Evolutionary conservation across 23 red algal species (phyloP).

Genomic region (Gracilaria vermiculophylla): DNA sequence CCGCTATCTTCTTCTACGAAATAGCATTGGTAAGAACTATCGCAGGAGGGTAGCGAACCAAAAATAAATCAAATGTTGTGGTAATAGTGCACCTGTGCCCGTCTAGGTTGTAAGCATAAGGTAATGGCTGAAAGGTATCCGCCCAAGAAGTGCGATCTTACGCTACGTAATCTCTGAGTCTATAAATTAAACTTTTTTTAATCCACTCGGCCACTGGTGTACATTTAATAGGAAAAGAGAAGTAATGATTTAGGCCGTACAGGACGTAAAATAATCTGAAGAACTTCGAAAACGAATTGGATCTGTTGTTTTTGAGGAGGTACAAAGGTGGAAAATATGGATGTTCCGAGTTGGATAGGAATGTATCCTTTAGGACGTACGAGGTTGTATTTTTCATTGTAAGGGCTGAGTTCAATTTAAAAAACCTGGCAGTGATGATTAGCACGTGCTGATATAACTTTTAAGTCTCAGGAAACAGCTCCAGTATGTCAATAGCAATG

Average conservation of each 20-base stretch:
- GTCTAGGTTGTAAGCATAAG: conserved; percentile 22
- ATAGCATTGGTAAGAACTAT: not conserved
- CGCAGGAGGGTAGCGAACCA: not conserved
- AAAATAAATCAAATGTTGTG: conserved; percentile 16
- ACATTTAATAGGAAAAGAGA: conserved; percentile 25
- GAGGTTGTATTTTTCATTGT: not conserved
- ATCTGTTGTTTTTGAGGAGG: conserved; percentile 30
- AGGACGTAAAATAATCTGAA: not conserved
- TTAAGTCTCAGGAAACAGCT: not conserved
- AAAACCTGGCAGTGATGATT: conserved; percentile 23
- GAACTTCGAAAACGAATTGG: conserved; percentile 9
- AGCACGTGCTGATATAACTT: not conserved
- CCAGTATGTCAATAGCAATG: conserved; percentile 18
- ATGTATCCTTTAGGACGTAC: not conserved
- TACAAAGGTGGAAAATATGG: not conserved
- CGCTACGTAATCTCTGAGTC: not conserved
- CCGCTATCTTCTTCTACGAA: not conserved
- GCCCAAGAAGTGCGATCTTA: conserved; percentile 27
- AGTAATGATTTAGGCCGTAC: not conserved
- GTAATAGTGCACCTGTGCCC: not conserved
- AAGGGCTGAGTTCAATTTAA: not conserved
- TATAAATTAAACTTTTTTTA: not conserved
- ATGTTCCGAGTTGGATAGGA: conserved; percentile 5
- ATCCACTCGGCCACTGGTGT: conserved; percentile 17
- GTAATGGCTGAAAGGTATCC: not conserved